Conservation (phyloP, 2,329 filamentous ascomycete genomes). For the Orbilia ellipsospora region DNA sequence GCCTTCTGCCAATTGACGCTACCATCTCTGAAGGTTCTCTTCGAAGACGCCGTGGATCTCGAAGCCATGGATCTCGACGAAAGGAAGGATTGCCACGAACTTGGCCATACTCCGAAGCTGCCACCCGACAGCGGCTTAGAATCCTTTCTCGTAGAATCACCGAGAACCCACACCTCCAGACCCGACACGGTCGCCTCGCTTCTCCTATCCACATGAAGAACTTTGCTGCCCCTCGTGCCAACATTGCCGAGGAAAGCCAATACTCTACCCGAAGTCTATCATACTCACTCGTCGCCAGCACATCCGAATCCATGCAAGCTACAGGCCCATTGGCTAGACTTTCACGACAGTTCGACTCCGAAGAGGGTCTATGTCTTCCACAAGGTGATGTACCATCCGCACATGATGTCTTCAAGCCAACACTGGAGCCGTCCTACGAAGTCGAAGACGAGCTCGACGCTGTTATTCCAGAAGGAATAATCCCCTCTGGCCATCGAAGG, state of each 20-base stretch:
- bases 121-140: slow-evolving; percentile 72
- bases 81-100: slow-evolving; percentile 33
- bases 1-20: slow-evolving; percentile 41
- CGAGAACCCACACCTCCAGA: slow-evolving; percentile 63
- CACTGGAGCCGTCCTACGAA: slow-evolving; percentile 46
- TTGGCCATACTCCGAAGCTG: slow-evolving; percentile 74
- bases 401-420: slow-evolving; percentile 53
- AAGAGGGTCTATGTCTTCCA: slow-evolving; percentile 24
- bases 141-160: slow-evolving; percentile 69
- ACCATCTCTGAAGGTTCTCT: slow-evolving; percentile 57
- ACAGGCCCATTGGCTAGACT: slow-evolving; percentile 67
- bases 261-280: slow-evolving; percentile 71
- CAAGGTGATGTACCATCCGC: slow-evolving; percentile 45
- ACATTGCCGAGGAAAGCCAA: slow-evolving; percentile 51
- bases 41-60: slow-evolving; percentile 57
- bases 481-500: slow-evolving; percentile 36
- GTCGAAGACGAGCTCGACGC: slow-evolving; percentile 45
- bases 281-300: slow-evolving; percentile 72
- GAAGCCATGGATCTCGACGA: slow-evolving; percentile 62
- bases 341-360: slow-evolving; percentile 32
- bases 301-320: slow-evolving; percentile 73
- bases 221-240: slow-evolving; percentile 62
- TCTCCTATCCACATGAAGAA: slow-evolving; percentile 55
- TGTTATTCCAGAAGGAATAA: slow-evolving; percentile 24
- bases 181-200: slow-evolving; percentile 50